Conservation (phyloP, 2,329 filamentous ascomycete genomes). For the Ceratocystiopsis minuta region DNA sequence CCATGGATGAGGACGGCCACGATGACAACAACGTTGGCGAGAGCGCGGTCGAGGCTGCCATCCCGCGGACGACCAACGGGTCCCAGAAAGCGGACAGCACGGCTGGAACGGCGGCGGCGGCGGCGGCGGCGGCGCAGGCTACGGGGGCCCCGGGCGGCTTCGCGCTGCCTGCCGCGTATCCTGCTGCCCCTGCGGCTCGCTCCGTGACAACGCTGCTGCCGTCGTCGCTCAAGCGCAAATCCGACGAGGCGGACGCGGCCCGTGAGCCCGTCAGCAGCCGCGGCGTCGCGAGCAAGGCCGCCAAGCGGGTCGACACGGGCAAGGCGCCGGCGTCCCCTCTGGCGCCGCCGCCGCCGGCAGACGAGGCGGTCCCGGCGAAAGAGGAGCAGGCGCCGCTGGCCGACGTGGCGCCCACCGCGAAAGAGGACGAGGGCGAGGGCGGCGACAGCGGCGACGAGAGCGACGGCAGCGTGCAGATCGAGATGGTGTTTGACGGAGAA, state of each 20-base stretch:
- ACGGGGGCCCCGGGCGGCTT: constrained; percentile 2
- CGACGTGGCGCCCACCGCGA: not conserved
- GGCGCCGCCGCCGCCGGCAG: constrained; percentile 7
- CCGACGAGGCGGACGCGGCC: constrained; percentile 19
- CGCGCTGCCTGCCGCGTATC: constrained; percentile 9
- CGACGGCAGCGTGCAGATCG: constrained; percentile 38
- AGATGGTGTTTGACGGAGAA: constrained; percentile 38
- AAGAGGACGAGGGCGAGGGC: constrained; percentile 7
- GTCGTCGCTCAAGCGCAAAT: constrained; percentile 23
- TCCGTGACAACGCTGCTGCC: too few species aligned
- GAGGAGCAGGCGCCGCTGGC: too few species aligned
- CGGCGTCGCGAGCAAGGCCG: constrained; percentile 1
- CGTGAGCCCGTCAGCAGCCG: constrained; percentile 4
- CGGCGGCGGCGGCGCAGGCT: too few species aligned
- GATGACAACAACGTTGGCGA: too few species aligned
- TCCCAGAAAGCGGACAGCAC: too few species aligned
- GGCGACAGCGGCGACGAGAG: constrained; percentile 27
- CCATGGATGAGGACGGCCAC: constrained; percentile 12
- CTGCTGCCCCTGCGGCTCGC: constrained; percentile 4
- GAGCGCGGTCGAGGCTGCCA: too few species aligned
- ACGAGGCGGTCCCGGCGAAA: constrained; percentile 5
- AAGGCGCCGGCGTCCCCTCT: not conserved
- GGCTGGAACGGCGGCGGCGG: not conserved
- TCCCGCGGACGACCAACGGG: too few species aligned
- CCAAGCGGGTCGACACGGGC: constrained; percentile 10